Evolutionary conservation across 1,139 yeast species (phyloP).

Genomic region (Suhomyces guaymorum): DNA sequence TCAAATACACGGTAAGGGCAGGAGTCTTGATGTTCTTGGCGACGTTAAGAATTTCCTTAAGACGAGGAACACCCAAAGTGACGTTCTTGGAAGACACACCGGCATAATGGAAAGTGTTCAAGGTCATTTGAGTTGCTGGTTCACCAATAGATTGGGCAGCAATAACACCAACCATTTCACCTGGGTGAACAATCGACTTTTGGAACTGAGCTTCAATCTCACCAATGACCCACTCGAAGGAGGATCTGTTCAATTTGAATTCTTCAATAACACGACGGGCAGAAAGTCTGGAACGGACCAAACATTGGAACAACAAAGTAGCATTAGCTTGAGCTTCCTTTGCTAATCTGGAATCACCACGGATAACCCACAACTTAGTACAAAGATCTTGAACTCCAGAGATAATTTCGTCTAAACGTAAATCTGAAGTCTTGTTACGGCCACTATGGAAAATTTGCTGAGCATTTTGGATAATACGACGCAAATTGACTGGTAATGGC

Average conservation of each 20-base stretch:
- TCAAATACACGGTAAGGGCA: conserved; percentile 86
- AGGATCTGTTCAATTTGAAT: conserved; percentile 76
- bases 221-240: conserved; percentile 95
- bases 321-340: conserved; percentile 93
- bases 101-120: conserved; percentile 99
- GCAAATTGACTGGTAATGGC: conserved; percentile 96
- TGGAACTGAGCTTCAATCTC: conserved; percentile 93
- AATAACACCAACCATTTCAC: conserved; percentile 99
- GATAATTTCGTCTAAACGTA: conserved; percentile 80
- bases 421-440: conserved; percentile 84
- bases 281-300: conserved; percentile 89
- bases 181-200: conserved; percentile 92
- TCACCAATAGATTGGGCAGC: conserved; percentile 99
- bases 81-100: conserved; percentile 99
- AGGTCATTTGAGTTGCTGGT: conserved; percentile 99
- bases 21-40: conserved; percentile 99
- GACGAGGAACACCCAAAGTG: conserved; percentile 98
- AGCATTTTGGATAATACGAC: conserved; percentile 95
- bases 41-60: conserved; percentile 97
- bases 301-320: conserved; percentile 83
- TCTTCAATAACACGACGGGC: conserved; percentile 90
- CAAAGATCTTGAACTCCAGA: conserved; percentile 70
- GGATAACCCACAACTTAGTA: conserved; percentile 67
- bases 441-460: conserved; percentile 97
- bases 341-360: conserved; percentile 76